phyloP scores from a whole-genome alignment of 257 asterid genomes.

The Salvia miltiorrhiza region DNA sequence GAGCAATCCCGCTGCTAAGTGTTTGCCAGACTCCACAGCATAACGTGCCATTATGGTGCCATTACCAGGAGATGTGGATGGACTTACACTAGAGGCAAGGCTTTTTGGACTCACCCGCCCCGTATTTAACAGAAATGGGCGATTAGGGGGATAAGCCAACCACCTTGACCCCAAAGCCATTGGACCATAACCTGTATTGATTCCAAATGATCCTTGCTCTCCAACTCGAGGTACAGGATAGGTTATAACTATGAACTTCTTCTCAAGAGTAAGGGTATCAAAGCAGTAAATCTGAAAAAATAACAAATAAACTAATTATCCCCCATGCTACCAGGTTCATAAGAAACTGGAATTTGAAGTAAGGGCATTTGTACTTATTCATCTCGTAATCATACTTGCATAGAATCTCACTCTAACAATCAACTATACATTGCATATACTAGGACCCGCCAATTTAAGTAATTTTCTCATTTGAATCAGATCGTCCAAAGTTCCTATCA shows the following conservation, averaged over 20 bases:
- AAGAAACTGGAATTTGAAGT: slow-evolving; percentile 5
- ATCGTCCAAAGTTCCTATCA: background rate
- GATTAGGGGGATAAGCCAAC: slow-evolving; percentile 70
- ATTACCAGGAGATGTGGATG: slow-evolving; percentile 61
- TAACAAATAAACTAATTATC: slow-evolving; percentile 18
- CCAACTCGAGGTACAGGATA: slow-evolving; percentile 70
- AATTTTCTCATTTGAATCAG: background rate
- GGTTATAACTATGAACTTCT: slow-evolving; percentile 56
- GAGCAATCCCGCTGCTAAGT: slow-evolving; percentile 59
- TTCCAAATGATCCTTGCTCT: slow-evolving; percentile 54
- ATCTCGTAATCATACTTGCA: background rate
- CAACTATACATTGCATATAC: background rate
- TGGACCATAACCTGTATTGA: slow-evolving; percentile 67
- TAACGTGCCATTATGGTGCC: slow-evolving; percentile 65
- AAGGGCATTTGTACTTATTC: background rate
- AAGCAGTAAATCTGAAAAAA: slow-evolving; percentile 60
- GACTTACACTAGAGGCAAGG: slow-evolving; percentile 52
- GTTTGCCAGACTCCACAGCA: slow-evolving; percentile 64
- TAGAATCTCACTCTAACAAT: slow-evolving; percentile 21
- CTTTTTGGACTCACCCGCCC: slow-evolving; percentile 58
- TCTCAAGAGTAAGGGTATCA: slow-evolving; percentile 59
- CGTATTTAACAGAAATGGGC: slow-evolving; percentile 48
- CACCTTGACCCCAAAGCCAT: slow-evolving; percentile 81
- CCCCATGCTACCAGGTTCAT: background rate
- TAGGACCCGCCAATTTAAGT: slow-evolving; percentile 2